These are phyloP conservation scores for Glomus cerebriforme DNA, from an alignment of 192 early-diverging fungal genomes.

Conservation along the genomic window DNA sequence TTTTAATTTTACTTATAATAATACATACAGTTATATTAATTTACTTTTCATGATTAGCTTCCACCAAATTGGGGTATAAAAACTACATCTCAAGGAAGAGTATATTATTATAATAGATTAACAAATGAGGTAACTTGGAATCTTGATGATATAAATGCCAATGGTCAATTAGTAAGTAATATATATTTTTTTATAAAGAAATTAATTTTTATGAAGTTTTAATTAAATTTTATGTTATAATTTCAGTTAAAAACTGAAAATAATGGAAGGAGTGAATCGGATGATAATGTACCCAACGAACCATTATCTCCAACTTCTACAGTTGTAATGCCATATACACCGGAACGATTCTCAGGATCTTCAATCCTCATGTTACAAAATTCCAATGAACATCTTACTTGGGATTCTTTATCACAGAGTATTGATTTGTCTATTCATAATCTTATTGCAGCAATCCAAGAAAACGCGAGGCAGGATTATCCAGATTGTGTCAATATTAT, in stretches of 20 bases:
- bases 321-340: background rate
- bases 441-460: slow-evolving; percentile 53
- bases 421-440: slow-evolving; percentile 55
- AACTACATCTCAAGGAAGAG: slow-evolving; percentile 42
- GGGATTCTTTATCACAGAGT: slow-evolving; percentile 53
- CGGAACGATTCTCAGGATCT: background rate
- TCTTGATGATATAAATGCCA: slow-evolving; percentile 41
- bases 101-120: slow-evolving; percentile 57
- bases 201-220: too few relatives aligned
- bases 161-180: slow-evolving; percentile 11
- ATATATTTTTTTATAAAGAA: background rate
- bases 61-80: slow-evolving; percentile 55
- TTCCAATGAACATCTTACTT: slow-evolving; percentile 42
- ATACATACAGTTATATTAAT: background rate
- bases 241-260: background rate
- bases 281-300: background rate
- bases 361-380: background rate
- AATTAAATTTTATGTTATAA: background rate
- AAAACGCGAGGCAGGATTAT: slow-evolving; percentile 55
- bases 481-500: slow-evolving; percentile 57
- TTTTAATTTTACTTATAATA: background rate
- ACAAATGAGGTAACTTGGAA: slow-evolving; percentile 58
- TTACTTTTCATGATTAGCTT: slow-evolving; percentile 1
- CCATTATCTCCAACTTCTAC: background rate
- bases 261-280: background rate